These are phyloP conservation scores for Eucalyptus curtisii DNA, from an alignment of 345 rosid genomes.

Conservation along the genomic window DNA sequence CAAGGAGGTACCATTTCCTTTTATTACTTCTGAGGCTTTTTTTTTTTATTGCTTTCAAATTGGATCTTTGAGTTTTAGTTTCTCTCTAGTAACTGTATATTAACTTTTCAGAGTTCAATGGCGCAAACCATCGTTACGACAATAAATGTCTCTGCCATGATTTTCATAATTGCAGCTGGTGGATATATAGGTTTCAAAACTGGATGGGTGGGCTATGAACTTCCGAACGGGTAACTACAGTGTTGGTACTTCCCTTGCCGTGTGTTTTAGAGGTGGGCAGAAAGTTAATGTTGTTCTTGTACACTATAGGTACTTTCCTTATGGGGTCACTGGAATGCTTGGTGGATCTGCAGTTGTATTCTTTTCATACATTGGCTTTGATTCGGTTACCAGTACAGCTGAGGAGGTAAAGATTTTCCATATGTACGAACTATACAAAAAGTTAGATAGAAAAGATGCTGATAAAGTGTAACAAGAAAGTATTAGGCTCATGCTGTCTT, in stretches of 20 bases:
- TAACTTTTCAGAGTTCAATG: constrained; percentile 60
- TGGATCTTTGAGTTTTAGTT: not conserved
- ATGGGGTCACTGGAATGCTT: constrained; percentile 93
- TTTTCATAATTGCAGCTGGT: constrained; percentile 77
- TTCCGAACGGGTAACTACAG: constrained; percentile 64
- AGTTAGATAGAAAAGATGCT: not conserved
- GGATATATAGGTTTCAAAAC: constrained; percentile 78
- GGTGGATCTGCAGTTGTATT: constrained; percentile 97
- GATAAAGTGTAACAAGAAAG: not conserved
- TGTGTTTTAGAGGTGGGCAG: not conserved
- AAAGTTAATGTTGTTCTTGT: not conserved
- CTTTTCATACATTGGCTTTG: constrained; percentile 93
- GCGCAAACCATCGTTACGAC: constrained; percentile 73
- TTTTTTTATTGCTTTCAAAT: not conserved
- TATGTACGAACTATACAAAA: not conserved
- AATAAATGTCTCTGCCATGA: constrained; percentile 71
- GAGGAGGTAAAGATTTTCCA: constrained; percentile 56
- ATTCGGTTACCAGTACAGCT: constrained; percentile 95
- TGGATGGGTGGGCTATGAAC: constrained; percentile 91
- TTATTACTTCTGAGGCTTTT: not conserved
- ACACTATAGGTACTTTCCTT: constrained; percentile 61
- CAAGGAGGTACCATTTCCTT: constrained; percentile 56
- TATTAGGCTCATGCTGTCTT: not conserved
- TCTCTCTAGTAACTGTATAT: not conserved
- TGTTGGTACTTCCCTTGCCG: not conserved